These are phyloP conservation scores for Choiromyces venosus DNA, from an alignment of 495 filamentous ascomycete species.

Conservation along the genomic window DNA sequence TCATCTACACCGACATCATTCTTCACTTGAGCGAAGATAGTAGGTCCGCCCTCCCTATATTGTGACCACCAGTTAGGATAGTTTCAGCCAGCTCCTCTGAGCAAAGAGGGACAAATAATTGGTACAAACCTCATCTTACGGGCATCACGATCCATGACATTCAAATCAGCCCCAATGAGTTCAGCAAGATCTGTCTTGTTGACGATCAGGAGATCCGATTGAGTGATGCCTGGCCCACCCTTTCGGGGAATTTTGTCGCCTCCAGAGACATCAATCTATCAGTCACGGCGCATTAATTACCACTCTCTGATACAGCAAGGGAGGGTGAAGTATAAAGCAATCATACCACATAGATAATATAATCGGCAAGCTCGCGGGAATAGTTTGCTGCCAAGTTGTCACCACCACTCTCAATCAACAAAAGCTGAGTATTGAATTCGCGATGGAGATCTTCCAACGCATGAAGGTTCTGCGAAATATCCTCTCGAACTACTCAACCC, in stretches of 20 bases:
- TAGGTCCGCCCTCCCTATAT: constrained; percentile 74
- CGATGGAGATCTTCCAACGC: constrained; percentile 81
- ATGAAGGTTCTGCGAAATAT: constrained; percentile 87
- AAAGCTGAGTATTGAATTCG: constrained; percentile 61
- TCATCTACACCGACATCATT: constrained; percentile 73
- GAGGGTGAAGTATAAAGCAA: neutral
- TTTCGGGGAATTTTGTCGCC: constrained; percentile 96
- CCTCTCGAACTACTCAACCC: constrained; percentile 66
- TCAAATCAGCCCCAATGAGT: constrained; percentile 82
- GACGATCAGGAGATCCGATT: constrained; percentile 83
- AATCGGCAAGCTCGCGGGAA: constrained; percentile 85
- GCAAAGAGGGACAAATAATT: neutral
- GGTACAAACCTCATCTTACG: constrained; percentile 67
- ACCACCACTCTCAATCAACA: constrained; percentile 90
- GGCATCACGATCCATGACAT: constrained; percentile 92
- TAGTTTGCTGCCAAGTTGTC: constrained; percentile 98
- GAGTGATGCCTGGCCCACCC: constrained; percentile 93
- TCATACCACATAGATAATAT: constrained; percentile 78
- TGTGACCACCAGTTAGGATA: constrained; percentile 18
- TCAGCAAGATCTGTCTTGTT: constrained; percentile 96
- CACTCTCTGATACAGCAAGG: neutral
- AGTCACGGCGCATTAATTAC: neutral
- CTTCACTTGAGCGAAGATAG: constrained; percentile 97
- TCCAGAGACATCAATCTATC: constrained; percentile 80
- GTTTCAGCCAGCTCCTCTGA: neutral